These are phyloP conservation scores for Hortiboletus flavorubellus DNA, from an alignment of 768 basidiomycete species.

Conservation along the genomic window DNA sequence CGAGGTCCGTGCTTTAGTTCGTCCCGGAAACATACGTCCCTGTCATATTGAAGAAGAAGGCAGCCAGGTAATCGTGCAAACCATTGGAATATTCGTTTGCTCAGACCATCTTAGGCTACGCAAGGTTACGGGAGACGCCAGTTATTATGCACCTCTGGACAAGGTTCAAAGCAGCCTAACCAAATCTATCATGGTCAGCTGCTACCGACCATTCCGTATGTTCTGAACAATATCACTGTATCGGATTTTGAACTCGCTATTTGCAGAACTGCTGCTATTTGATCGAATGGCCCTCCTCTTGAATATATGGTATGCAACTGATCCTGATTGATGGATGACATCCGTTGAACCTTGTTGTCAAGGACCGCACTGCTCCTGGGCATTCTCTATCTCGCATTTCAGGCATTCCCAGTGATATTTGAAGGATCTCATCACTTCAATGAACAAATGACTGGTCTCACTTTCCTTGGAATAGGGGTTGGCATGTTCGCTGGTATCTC, in stretches of 20 bases:
- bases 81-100: not conserved
- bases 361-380: slow-evolving; percentile 42
- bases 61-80: slow-evolving; percentile 38
- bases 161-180: slow-evolving; percentile 41
- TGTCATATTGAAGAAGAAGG: slow-evolving; percentile 58
- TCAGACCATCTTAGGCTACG: slow-evolving; percentile 38
- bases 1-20: slow-evolving; percentile 35
- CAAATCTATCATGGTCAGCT: slow-evolving; percentile 52
- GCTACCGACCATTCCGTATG: slow-evolving; percentile 71
- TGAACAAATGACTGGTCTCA: slow-evolving; percentile 45
- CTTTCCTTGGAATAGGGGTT: slow-evolving; percentile 50
- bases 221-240: not conserved
- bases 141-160: slow-evolving; percentile 62
- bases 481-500: slow-evolving; percentile 41
- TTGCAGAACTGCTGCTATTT: slow-evolving; percentile 53
- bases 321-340: not conserved
- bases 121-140: slow-evolving; percentile 47
- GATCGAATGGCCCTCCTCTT: slow-evolving; percentile 78
- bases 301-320: slow-evolving; percentile 55
- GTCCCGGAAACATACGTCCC: slow-evolving; percentile 74
- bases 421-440: slow-evolving; percentile 47
- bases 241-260: not conserved
- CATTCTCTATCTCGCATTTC: slow-evolving; percentile 48
- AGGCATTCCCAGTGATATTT: slow-evolving; percentile 58
- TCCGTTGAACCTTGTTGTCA: not conserved